Evolutionary conservation across 306 rosid genomes (phyloP), one percentile per base, ranked within the genome.

Genomic region (Cicer judaicum): DNA sequence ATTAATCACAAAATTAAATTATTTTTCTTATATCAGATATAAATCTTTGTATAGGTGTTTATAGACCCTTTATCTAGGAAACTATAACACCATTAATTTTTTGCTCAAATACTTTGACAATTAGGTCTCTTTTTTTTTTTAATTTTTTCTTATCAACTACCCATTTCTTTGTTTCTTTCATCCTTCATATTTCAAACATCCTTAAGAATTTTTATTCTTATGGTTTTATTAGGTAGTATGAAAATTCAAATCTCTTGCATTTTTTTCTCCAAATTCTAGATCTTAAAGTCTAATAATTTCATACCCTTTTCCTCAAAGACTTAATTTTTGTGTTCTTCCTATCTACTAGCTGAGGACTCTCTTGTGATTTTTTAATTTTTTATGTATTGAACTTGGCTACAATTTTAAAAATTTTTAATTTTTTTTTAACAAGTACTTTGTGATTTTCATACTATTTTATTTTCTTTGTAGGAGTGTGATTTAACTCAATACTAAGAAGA

Each of bases 21-120:
- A 5, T 42, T 41, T 53, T 0, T 7, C n/a, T 57, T 8, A 8
- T 16, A 54, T 16, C 34, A 54, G 24, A 9, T 21, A 39, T 62
- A 49, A 62, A 61, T 39, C 24, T 24, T 40, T 41, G 15, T 46
- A 47, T 38, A 53, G 63, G 39, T 55, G 64, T 66, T 44, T 73
- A 7, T 39, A 67, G 72, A 74, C 76, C 76, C 66, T 67, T 73
- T 52, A 64, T 2, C 11, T 79, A 61, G 55, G 49, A 62, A 14
- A 2, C 39, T 56, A 21, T 56, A 10, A 29, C 10, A 47, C 34
- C 56, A 41, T 40, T 63, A n/a, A 60, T 46, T 46, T 73, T 46
- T 73, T 74, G 6, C 13, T 40, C 15, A 19, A 9, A 6, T 68
- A 3, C 13, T 66, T 79, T 48, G 16, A 74, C 12, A 57, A 80